Base-by-base conservation (phyloP, 257 asterid species). In the Nyctanthes arbortristis region DNA sequence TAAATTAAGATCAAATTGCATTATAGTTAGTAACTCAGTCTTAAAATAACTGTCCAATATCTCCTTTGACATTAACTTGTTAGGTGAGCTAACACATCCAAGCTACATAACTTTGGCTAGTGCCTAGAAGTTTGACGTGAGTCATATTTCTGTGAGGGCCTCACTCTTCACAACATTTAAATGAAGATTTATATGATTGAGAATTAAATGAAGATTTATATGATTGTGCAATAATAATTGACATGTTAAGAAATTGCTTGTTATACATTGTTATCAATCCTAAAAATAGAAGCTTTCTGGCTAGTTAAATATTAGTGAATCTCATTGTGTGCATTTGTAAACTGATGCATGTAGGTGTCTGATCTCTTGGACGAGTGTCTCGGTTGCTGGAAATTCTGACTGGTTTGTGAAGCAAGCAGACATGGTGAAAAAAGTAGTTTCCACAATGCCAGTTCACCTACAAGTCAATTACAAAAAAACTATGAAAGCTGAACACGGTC, bases 391-490 rank as follows among this genome's bases (percentile, higher is more conserved):
- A 68, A 81, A 79, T 75, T 79, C 95, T 0, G 92, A 88, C 33
- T 94, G 97, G 99, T 87, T 88, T 65, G 58, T 39, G 55, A 87
- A 91, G 85, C 99, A 94, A 88, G 86, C 93, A 33, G 88, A 80
- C 1, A 58, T 83, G 83, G 95, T 91, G 39, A 86, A 82, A 73
- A 89, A 91, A 78, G 93, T 89, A 52, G 95, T 94, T 13, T 79
- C 82, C 43, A 86, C 88, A 65, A 88, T 94, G 99, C 99, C 90
- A 32, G 99, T 89, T 45, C 97, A 94, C 72, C 75, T 94, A 55
- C 99, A 94, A 80, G 96, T 94, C 73, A 89, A 89, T 52, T 89
- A 84, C 80, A 94, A 91, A 83, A 90, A 80, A 64, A 70, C 83
- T 4, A 72, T 75, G 6, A 86, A 85, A 77, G 80, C 79, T 34